These are phyloP conservation scores for Monosporascus cannonballus DNA, from an alignment of 2,329 filamentous ascomycete genomes.

Conservation along the genomic window DNA sequence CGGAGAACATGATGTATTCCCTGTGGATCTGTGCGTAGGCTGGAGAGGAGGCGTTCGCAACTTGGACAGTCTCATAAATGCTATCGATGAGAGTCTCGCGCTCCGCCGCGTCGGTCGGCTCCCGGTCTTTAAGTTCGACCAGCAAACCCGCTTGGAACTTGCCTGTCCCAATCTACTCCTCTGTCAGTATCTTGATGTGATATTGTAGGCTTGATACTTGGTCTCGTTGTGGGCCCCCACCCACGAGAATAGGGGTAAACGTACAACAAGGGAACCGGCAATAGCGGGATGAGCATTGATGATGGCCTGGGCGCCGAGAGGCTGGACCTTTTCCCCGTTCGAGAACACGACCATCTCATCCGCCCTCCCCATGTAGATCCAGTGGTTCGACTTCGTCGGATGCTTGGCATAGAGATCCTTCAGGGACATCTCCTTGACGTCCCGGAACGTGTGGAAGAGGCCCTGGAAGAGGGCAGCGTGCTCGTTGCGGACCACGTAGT, in stretches of 20 bases:
- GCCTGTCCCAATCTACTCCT: slow-evolving; percentile 15
- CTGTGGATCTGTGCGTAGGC: slow-evolving; percentile 36
- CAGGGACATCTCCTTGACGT: slow-evolving; percentile 18
- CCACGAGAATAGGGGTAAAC: background rate
- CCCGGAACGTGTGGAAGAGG: slow-evolving; percentile 27
- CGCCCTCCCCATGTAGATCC: slow-evolving; percentile 24
- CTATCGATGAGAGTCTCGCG: slow-evolving; percentile 27
- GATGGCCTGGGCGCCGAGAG: slow-evolving; percentile 23
- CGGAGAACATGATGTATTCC: slow-evolving; percentile 34
- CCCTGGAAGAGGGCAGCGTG: slow-evolving; percentile 23
- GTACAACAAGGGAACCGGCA: slow-evolving; percentile 19
- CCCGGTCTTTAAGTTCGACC: slow-evolving; percentile 19
- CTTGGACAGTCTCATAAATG: slow-evolving; percentile 38
- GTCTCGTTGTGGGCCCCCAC: background rate
- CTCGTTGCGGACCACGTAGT: slow-evolving; percentile 27
- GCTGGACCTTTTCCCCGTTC: slow-evolving; percentile 27
- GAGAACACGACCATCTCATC: slow-evolving; percentile 26
- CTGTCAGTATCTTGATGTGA: background rate
- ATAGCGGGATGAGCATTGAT: slow-evolving; percentile 17
- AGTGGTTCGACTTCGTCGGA: slow-evolving; percentile 20
- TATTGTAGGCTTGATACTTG: background rate
- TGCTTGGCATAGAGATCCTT: slow-evolving; percentile 25
- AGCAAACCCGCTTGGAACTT: slow-evolving; percentile 21
- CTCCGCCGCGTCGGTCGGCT: background rate
- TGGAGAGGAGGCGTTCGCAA: slow-evolving; percentile 33